These are phyloP conservation scores for Saccharomyces hybrid DNA, from an alignment of 1,139 yeast genomes.

Conservation along the genomic window DNA sequence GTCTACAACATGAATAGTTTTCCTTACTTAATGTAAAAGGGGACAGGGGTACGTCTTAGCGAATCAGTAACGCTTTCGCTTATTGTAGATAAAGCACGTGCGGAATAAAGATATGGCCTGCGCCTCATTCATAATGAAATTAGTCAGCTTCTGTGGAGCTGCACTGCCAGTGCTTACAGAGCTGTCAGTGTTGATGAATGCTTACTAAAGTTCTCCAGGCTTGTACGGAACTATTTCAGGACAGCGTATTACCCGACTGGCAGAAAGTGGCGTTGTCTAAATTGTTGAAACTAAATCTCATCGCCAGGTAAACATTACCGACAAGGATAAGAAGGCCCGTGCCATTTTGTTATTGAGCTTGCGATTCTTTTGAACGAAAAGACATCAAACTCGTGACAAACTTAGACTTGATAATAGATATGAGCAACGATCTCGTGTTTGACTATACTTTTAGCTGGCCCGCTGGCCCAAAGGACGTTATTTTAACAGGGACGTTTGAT, in stretches of 20 bases:
- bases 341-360: no score
- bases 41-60: no score
- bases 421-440: conserved; percentile 1
- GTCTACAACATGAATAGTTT: no score
- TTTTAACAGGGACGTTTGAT: conserved; percentile 73
- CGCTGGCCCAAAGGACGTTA: conserved; percentile 63
- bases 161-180: no score
- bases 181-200: neutral
- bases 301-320: neutral
- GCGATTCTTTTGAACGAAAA: no score
- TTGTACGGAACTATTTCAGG: no score
- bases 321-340: neutral
- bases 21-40: no score
- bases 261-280: neutral
- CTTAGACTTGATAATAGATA: neutral
- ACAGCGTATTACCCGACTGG: neutral
- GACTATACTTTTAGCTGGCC: conserved; percentile 44
- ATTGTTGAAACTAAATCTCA: neutral
- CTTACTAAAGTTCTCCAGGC: neutral
- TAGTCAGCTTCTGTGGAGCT: no score
- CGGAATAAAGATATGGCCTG: no score
- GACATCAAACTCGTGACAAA: neutral
- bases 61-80: no score
- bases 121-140: no score
- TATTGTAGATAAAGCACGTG: no score